Evolutionary conservation across 2,329 filamentous ascomycete species (phyloP).

Genomic region (Xylaria sp.): DNA sequence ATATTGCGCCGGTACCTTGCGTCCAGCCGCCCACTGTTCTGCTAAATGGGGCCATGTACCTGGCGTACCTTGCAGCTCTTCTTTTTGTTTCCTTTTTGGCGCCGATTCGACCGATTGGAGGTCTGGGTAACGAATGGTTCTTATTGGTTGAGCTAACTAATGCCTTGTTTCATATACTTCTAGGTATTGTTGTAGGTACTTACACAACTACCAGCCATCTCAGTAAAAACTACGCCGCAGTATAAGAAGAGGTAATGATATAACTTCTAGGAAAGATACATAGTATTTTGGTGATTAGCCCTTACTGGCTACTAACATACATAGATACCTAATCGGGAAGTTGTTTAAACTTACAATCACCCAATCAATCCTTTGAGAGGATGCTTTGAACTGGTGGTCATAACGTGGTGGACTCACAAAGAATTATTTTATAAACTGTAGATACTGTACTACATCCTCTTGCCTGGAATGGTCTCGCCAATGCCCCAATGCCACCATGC

Average conservation of each 20-base stretch:
- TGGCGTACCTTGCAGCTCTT: conserved; percentile 27
- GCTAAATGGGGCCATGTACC: background rate
- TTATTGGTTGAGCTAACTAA: conserved; percentile 6
- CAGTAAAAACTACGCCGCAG: no score
- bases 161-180: conserved; percentile 20
- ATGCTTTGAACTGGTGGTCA: no score
- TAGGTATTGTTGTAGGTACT: no score
- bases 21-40: conserved; percentile 1
- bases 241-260: no score
- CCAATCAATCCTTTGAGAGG: no score
- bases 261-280: no score
- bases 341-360: no score
- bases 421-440: background rate
- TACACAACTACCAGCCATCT: no score
- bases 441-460: background rate
- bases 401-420: no score
- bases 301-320: no score
- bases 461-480: background rate
- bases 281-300: no score
- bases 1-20: conserved; percentile 6
- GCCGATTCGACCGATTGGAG: conserved; percentile 1
- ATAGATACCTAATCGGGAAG: no score
- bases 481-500: background rate
- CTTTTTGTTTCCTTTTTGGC: conserved; percentile 7
- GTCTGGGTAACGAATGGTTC: background rate